These are phyloP conservation scores for Cryptococcus maquisensis DNA, from an alignment of 1,284 basidiomycete genomes.

Conservation along the genomic window DNA sequence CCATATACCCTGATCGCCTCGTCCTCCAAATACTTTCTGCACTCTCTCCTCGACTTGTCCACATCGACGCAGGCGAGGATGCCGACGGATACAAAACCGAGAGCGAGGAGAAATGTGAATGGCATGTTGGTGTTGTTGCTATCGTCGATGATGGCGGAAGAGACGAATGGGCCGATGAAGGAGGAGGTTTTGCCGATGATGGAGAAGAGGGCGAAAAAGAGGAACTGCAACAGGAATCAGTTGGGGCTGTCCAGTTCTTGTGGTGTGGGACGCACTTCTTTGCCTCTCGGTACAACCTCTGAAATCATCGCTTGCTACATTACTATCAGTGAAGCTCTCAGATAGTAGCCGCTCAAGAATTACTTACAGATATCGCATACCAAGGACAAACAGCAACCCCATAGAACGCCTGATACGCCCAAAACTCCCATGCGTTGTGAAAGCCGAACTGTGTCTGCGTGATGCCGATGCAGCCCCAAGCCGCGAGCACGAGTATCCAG, in stretches of 20 bases:
- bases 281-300: conserved; percentile 64
- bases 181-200: conserved; percentile 58
- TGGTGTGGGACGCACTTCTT: conserved; percentile 24
- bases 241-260: conserved; percentile 1
- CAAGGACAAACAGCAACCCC: conserved; percentile 81
- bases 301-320: conserved; percentile 75
- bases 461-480: conserved; percentile 80
- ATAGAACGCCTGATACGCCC: conserved; percentile 74
- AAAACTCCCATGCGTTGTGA: conserved; percentile 80
- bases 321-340: neutral
- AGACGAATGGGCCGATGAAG: conserved; percentile 76
- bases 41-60: conserved; percentile 50
- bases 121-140: conserved; percentile 73
- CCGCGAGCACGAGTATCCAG: conserved; percentile 37
- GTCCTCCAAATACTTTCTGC: conserved; percentile 41
- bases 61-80: conserved; percentile 73
- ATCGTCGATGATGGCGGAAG: conserved; percentile 48
- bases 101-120: conserved; percentile 74
- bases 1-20: conserved; percentile 37
- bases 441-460: conserved; percentile 74
- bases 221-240: conserved; percentile 59
- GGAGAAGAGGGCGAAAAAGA: conserved; percentile 38
- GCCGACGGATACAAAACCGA: conserved; percentile 61
- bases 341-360: conserved; percentile 4
- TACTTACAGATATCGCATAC: conserved; percentile 61